Conservation (phyloP, 495 filamentous ascomycete genomes). For the Clavariopsis aquatica region DNA sequence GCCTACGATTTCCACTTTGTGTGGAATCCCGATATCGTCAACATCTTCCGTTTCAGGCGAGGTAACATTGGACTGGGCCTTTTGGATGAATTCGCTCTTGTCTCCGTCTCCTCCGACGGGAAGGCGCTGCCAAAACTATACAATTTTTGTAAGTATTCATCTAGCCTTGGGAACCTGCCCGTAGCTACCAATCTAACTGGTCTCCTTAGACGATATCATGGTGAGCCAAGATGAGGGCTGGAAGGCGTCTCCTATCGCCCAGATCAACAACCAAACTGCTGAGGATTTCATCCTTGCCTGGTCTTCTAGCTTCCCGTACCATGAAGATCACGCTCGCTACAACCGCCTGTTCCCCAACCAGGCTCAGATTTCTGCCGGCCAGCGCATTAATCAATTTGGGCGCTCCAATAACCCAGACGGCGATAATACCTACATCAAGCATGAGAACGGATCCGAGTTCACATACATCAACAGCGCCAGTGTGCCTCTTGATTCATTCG, state of each 20-base stretch:
- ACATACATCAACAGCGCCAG: conserved; percentile 46
- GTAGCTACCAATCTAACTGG: background rate
- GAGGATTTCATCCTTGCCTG: conserved; percentile 42
- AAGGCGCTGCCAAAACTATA: conserved; percentile 33
- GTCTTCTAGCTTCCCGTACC: conserved; percentile 42
- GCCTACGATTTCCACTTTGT: conserved; percentile 53
- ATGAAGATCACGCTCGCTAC: conserved; percentile 53
- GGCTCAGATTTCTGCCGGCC: conserved; percentile 24
- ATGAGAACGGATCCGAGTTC: conserved; percentile 48
- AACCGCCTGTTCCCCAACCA: conserved; percentile 51
- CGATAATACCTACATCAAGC: conserved; percentile 47
- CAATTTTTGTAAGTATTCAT: conserved; percentile 20
- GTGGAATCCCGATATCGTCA: conserved; percentile 40
- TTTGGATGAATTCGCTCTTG: conserved; percentile 28
- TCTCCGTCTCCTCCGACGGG: conserved; percentile 35
- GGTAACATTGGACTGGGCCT: conserved; percentile 17
- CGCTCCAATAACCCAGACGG: conserved; percentile 14
- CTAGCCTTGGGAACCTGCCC: background rate
- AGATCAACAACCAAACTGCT: conserved; percentile 48
- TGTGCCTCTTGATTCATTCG: conserved; percentile 33
- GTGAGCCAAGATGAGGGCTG: conserved; percentile 22
- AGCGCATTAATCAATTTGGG: conserved; percentile 6
- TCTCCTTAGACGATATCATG: conserved; percentile 26
- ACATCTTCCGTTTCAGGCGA: conserved; percentile 29
- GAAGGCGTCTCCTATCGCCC: conserved; percentile 18